A percentile compares a stretch with the other conserved stretches of the same genome.
These are phyloP conservation scores for Cryoendolithus antarcticus DNA, from an alignment of 2,329 filamentous ascomycete species.

Conservation along the genomic window DNA sequence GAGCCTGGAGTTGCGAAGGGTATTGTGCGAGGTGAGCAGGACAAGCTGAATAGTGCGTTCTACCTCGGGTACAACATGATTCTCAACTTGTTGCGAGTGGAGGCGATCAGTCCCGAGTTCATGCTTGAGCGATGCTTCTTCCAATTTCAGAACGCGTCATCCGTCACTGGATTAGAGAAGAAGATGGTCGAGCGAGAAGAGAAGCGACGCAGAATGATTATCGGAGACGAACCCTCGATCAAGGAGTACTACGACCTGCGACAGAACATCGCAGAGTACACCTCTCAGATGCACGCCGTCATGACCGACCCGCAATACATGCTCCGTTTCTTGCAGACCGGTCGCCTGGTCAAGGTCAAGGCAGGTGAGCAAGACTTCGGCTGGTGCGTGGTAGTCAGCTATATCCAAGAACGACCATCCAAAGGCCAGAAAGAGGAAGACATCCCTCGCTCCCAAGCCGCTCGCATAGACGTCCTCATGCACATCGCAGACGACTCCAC, in stretches of 20 bases:
- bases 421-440: constrained; percentile 57
- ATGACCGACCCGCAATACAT: constrained; percentile 87
- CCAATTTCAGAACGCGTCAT: constrained; percentile 92
- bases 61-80: constrained; percentile 99
- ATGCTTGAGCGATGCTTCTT: constrained; percentile 99
- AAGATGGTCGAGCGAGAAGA: constrained; percentile 68
- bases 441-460: constrained; percentile 60
- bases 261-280: constrained; percentile 70
- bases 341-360: constrained; percentile 76
- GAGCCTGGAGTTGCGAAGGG: constrained; percentile 87
- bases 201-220: constrained; percentile 59
- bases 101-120: constrained; percentile 95
- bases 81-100: constrained; percentile 88
- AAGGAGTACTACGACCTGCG: constrained; percentile 90
- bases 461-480: constrained; percentile 73
- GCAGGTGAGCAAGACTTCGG: constrained; percentile 73
- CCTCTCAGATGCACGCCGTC: constrained; percentile 78
- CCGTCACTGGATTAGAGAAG: constrained; percentile 71
- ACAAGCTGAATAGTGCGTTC: constrained; percentile 94
- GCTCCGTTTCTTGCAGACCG: constrained; percentile 70
- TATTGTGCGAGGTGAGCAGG: constrained; percentile 92
- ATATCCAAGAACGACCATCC: constrained; percentile 45
- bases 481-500: constrained; percentile 48
- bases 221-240: constrained; percentile 76
- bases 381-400: constrained; percentile 82